Evolutionary conservation across 73 alveolate genomes (phyloP), one percentile per base, ranked within the genome.

Genomic region (Urostyla sp.): DNA sequence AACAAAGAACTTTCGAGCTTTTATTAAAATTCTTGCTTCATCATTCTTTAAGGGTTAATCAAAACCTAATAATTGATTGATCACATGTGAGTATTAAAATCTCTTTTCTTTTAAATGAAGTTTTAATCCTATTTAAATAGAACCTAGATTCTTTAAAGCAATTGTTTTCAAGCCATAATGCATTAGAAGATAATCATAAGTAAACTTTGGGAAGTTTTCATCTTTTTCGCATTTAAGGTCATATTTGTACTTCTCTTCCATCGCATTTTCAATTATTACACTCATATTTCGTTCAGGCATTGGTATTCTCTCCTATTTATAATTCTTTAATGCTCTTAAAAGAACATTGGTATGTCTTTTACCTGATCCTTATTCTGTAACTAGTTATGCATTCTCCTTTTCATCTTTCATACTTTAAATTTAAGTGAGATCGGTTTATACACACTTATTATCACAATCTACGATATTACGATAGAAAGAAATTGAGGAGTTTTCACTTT

Each of bases 161-260:
- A 77, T 77, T 3, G 89, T 77, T 26, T 77, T 50, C 2, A 77
- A 48, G 34, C 89, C 89, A 45, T 77, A 77, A 21, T 38, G 58
- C 67, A 60, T 60, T 44, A 77, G 58, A 30, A 77, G 32, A 32
- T 46, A 77, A 60, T 77, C 89, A 53, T 50, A 60, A 23, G 75
- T 57, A 24, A 77, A 55, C 60, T 77, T 30, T 1, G 89, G 89
- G 52, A 77, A 60, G 23, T 59, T 34, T 46, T 73, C 69, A 28
- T 73, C 85, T 31, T 13, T 34, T 0, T 73, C 85, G 1, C 61
- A 73, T n/a, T 48, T 61, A 32, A 36, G 5, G 28, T 69, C 85
- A 53, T 73, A 73, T 52, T 73, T 73, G 67, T 48, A 73, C 43
- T 73, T 73, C 26, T 73, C 85, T 36, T 73, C 85, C 59, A 73